These are phyloP conservation scores for Daldinia loculata DNA, from an alignment of 495 filamentous ascomycete genomes.

Conservation along the genomic window DNA sequence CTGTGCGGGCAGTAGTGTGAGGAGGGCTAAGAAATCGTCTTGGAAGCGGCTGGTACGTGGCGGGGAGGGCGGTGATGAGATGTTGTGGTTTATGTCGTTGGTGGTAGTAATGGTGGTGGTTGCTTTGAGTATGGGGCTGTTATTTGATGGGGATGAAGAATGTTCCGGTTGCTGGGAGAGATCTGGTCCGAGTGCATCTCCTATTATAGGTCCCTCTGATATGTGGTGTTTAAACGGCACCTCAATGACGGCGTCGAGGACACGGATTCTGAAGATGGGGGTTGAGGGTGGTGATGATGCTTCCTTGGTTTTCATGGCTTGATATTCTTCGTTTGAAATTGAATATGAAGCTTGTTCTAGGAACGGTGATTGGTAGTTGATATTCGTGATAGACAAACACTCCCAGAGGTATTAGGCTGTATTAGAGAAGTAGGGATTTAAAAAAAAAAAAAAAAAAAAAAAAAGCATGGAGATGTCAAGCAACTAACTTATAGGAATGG, in stretches of 20 bases:
- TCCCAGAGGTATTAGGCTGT: no score
- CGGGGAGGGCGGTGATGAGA: neutral
- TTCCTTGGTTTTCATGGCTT: neutral
- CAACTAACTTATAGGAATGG: no score
- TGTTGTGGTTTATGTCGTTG: neutral
- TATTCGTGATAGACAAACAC: no score
- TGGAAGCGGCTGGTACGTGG: constrained; percentile 1
- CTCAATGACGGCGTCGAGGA: neutral
- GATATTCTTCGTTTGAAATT: neutral
- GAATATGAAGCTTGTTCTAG: neutral
- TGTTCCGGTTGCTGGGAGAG: neutral
- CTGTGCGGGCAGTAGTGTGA: constrained; percentile 9
- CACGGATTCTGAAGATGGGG: neutral
- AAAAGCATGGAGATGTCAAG: no score
- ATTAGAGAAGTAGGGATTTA: no score
- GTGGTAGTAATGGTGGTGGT: neutral
- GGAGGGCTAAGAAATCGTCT: constrained; percentile 13
- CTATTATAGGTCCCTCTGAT: neutral
- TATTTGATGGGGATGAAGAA: neutral
- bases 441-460: no score
- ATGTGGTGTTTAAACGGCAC: neutral
- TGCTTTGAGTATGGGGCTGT: no score
- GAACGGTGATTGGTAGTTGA: no score
- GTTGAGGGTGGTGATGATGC: neutral
- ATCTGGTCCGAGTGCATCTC: neutral